phyloP scores from a whole-genome alignment of 305 asterid species.

The Fraxinus albicans region DNA sequence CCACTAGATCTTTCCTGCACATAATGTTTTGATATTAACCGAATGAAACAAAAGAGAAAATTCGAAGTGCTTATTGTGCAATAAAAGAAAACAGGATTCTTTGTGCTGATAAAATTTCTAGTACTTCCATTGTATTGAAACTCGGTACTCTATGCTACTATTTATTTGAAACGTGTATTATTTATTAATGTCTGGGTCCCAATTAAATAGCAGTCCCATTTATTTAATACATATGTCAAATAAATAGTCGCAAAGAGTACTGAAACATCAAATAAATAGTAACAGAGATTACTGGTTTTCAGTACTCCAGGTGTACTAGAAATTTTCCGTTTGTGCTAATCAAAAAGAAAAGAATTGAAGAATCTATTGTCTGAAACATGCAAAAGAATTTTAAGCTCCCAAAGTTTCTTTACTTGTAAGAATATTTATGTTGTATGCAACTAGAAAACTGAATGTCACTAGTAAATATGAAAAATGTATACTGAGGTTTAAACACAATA shows the following conservation, averaged over 20 bases:
- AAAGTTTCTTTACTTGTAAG: constrained; percentile 9
- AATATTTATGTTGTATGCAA: not conserved
- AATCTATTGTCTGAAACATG: not conserved
- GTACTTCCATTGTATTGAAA: not conserved
- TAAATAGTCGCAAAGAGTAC: not conserved
- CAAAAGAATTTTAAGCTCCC: not conserved
- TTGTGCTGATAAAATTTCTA: not conserved
- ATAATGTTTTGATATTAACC: not conserved
- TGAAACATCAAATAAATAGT: too few relatives aligned
- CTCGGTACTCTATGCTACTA: not conserved
- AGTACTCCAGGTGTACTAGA: not conserved
- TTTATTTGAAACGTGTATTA: too few relatives aligned
- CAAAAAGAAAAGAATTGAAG: not conserved
- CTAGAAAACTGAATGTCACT: not conserved
- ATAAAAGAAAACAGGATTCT: constrained; percentile 9
- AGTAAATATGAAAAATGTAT: constrained; percentile 3
- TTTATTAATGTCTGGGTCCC: not conserved
- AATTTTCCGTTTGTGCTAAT: not conserved
- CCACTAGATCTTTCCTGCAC: constrained; percentile 80
- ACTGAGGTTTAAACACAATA: constrained; percentile 7
- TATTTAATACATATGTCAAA: not conserved
- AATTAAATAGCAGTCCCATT: not conserved
- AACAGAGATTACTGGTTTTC: too few relatives aligned
- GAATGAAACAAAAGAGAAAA: not conserved
- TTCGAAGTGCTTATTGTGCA: not conserved